Evolutionary conservation across 192 early-diverging fungal species (phyloP).

Genomic region (Podila epigama): DNA sequence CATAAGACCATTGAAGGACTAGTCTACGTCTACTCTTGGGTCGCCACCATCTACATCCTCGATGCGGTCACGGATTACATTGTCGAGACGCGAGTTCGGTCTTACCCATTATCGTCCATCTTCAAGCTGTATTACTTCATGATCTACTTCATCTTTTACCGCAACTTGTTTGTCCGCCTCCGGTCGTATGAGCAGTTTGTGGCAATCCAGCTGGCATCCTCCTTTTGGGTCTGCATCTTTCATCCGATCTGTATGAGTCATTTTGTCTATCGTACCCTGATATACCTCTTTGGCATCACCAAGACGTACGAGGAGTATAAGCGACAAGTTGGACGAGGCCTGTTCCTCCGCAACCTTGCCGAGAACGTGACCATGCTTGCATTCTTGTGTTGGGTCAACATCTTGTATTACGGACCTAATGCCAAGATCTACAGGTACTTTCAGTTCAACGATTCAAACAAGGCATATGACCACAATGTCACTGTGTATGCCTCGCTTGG

Average conservation of each 20-base stretch:
- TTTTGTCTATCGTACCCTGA: slow-evolving; percentile 56
- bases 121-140: slow-evolving; percentile 83
- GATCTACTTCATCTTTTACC: slow-evolving; percentile 84
- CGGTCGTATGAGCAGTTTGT: slow-evolving; percentile 72
- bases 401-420: slow-evolving; percentile 78
- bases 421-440: slow-evolving; percentile 73
- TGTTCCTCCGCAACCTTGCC: slow-evolving; percentile 77
- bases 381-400: slow-evolving; percentile 72
- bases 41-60: slow-evolving; percentile 72
- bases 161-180: slow-evolving; percentile 77
- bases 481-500: slow-evolving; percentile 67
- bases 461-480: slow-evolving; percentile 57
- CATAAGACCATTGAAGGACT: slow-evolving; percentile 68
- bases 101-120: slow-evolving; percentile 71
- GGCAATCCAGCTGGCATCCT: slow-evolving; percentile 70
- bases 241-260: slow-evolving; percentile 76
- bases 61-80: slow-evolving; percentile 73
- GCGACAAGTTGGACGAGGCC: slow-evolving; percentile 70
- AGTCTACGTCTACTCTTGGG: slow-evolving; percentile 78
- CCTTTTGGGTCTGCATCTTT: slow-evolving; percentile 78
- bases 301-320: slow-evolving; percentile 72
- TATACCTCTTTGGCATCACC: slow-evolving; percentile 63
- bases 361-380: slow-evolving; percentile 83
- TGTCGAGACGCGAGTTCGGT: slow-evolving; percentile 65
- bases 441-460: slow-evolving; percentile 64